A percentile compares a stretch with the other conserved stretches of the same genome.
Evolutionary conservation across 78 protist species (phyloP).

Genomic region (Dictyostelium discoideum): dicty_2.7 NC_007089.4:2562001-2562500

Average conservation of each 20-base stretch:
- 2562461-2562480: background rate
- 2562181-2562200: constrained; percentile 46
- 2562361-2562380: background rate
- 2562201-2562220: constrained; percentile 27
- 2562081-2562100: constrained; percentile 73
- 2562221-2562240: constrained; percentile 30
- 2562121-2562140: constrained; percentile 32
- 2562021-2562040: constrained; percentile 2
- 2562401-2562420: background rate
- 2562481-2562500: background rate
- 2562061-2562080: constrained; percentile 10
- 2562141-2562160: constrained; percentile 45
- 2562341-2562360: background rate
- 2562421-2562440: background rate
- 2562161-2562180: constrained; percentile 49
- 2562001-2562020: background rate
- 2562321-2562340: background rate
- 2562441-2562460: background rate
- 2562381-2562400: background rate
- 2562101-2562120: constrained; percentile 34
- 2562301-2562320: constrained; percentile 9
- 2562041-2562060: constrained; percentile 48
- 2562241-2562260: background rate
- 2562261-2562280: background rate
- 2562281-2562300: constrained; percentile 24